Conservation (phyloP, 495 filamentous ascomycete genomes). For the Aspergillus heteromorphus region DNA sequence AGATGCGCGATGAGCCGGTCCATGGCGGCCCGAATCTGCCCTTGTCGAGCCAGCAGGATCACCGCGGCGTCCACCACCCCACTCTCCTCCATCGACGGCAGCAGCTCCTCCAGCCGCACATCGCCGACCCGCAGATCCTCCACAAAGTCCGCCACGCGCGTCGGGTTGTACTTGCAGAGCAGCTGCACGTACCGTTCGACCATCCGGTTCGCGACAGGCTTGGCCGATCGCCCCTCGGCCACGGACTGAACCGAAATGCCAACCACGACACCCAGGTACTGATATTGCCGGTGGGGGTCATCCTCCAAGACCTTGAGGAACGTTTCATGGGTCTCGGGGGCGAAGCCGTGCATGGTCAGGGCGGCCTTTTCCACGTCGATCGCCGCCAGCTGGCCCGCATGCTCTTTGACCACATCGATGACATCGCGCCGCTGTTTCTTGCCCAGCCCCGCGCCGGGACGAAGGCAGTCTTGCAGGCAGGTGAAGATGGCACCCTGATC, state of each 20-base stretch:
- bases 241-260: slow-evolving; percentile 53
- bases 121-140: slow-evolving; percentile 72
- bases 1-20: slow-evolving; percentile 75
- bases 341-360: slow-evolving; percentile 58
- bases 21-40: slow-evolving; percentile 79
- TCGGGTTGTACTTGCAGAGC: slow-evolving; percentile 77
- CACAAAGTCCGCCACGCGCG: slow-evolving; percentile 82
- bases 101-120: slow-evolving; percentile 70
- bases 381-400: slow-evolving; percentile 61
- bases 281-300: slow-evolving; percentile 61
- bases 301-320: slow-evolving; percentile 61
- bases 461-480: slow-evolving; percentile 75
- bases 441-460: slow-evolving; percentile 60
- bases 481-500: slow-evolving; percentile 68
- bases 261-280: slow-evolving; percentile 72
- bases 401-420: slow-evolving; percentile 60
- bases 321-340: slow-evolving; percentile 65
- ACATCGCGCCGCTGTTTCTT: slow-evolving; percentile 75
- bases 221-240: slow-evolving; percentile 27
- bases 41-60: slow-evolving; percentile 83
- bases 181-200: slow-evolving; percentile 83
- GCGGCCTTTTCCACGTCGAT: slow-evolving; percentile 68
- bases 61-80: slow-evolving; percentile 93
- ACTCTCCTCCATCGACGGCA: slow-evolving; percentile 81
- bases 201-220: slow-evolving; percentile 46